These are phyloP conservation scores for Erodium texanum DNA, from an alignment of 441 rosid species.

Conservation along the genomic window DNA sequence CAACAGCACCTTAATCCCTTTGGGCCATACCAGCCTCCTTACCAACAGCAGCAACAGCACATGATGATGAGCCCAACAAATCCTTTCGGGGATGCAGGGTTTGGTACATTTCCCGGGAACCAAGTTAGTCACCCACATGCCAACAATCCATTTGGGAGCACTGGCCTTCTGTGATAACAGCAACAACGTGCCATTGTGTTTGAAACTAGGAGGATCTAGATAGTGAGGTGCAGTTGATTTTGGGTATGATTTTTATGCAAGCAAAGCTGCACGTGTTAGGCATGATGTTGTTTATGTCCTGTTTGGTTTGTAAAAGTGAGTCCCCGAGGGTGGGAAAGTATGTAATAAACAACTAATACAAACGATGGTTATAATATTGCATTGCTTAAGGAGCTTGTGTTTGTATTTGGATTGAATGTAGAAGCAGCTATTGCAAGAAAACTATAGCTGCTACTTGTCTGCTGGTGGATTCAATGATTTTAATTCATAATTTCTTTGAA, in stretches of 20 bases:
- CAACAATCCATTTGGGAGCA: slow-evolving; percentile 73
- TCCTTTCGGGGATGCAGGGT: slow-evolving; percentile 69
- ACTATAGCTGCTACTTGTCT: no score
- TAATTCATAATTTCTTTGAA: no score
- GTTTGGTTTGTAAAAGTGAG: slow-evolving; percentile 22
- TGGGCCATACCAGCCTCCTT: slow-evolving; percentile 51
- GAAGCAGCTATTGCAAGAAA: no score
- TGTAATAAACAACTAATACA: no score
- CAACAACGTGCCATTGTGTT: no score
- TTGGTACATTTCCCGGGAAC: slow-evolving; percentile 20
- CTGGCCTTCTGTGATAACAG: slow-evolving; percentile 48
- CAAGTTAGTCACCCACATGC: slow-evolving; percentile 26
- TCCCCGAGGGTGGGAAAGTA: background rate
- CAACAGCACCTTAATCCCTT: slow-evolving; percentile 56
- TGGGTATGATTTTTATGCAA: slow-evolving; percentile 15
- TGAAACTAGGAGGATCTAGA: slow-evolving; percentile 9
- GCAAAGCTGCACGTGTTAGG: slow-evolving; percentile 3
- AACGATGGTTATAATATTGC: no score
- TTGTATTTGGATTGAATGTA: no score
- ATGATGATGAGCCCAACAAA: slow-evolving; percentile 34
- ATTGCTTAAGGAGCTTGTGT: no score
- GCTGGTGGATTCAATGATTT: no score
- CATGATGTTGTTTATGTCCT: slow-evolving; percentile 12
- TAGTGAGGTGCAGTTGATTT: slow-evolving; percentile 15
- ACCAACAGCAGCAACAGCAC: slow-evolving; percentile 42